phyloP scores from a whole-genome alignment of 176 grass and related monocot species.

The Carex scoparia region DNA sequence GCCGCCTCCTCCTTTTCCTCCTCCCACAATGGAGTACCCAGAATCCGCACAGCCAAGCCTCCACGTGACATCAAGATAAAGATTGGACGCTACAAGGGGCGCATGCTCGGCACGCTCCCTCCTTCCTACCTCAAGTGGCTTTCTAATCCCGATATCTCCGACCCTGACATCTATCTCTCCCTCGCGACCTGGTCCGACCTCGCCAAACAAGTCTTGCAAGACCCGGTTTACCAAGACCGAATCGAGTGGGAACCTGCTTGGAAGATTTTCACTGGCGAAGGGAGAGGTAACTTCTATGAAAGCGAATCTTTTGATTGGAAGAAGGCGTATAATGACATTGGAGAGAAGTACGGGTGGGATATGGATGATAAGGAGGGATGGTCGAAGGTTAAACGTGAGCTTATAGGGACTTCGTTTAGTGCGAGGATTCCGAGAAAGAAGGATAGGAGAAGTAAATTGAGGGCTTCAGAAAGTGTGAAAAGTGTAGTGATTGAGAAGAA shows the following conservation, averaged over 20 bases:
- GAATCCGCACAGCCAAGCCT: neutral
- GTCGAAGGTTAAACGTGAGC: neutral
- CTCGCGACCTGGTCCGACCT: neutral
- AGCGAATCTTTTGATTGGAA: neutral
- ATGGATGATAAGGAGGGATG: constrained; percentile 22
- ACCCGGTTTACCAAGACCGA: constrained; percentile 10
- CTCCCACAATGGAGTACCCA: neutral
- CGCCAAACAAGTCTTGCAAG: constrained; percentile 7
- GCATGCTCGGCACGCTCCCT: constrained; percentile 19
- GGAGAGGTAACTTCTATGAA: neutral
- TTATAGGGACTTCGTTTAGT: constrained; percentile 17
- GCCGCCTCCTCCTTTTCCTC: neutral
- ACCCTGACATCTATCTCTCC: neutral
- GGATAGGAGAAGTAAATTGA: neutral
- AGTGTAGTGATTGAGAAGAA: neutral
- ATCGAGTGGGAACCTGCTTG: constrained; percentile 13
- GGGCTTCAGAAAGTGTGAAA: neutral
- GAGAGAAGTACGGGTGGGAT: constrained; percentile 16
- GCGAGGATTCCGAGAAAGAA: constrained; percentile 23
- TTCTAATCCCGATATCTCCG: neutral
- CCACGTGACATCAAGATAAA: neutral
- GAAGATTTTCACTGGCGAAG: neutral
- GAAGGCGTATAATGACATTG: constrained; percentile 14
- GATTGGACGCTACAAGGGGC: constrained; percentile 11
- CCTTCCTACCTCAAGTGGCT: constrained; percentile 23